Evolutionary conservation across 768 basidiomycete species (phyloP), one percentile per base, ranked within the genome.

Genomic region (Hygrophoropsis aurantiaca): DNA sequence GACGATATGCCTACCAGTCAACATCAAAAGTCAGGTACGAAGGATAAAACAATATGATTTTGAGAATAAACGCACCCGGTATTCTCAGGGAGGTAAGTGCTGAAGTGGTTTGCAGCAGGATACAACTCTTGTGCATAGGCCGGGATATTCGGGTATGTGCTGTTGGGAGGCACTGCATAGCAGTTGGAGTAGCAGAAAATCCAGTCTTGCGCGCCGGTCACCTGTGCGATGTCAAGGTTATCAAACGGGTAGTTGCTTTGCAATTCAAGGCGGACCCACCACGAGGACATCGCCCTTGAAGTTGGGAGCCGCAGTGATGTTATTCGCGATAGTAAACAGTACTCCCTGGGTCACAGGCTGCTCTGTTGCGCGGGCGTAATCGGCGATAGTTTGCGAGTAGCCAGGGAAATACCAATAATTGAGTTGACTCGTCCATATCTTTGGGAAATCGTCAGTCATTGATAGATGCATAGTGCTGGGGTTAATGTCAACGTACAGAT

Each of bases 211-310:
- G 21, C 49, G 13, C 49, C 49, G 15, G 49, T 50, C 10, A 50
- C 44, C 49, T 50, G 25, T n/a, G n/a, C n/a, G n/a, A n/a, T n/a
- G n/a, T n/a, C n/a, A n/a, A n/a, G 23, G 21, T 23, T 32, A 11
- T 38, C 16, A n/a, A 38, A 34, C 21, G 26, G 8, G 18, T 16
- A 27, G 25, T 3, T 16, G 21, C 15, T 7, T 24, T 3, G 7
- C 15, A 34, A 21, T 18, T 16, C 6, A 24, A 5, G 42, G 27
- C 2, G 38, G 16, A 21, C 49, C 13, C 27, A 54, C 53, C 24
- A 54, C 41, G 19, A 38, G 53, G 23, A 54, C 53, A 6, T 43
- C 44, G n/a, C 53, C 53, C n/a, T 45, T 47, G 50, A 54, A 54
- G 13, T 47, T 27, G 15, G 44, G 20, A 18, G 53, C 30, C 5